Evolutionary conservation across 495 filamentous ascomycete species (phyloP), one percentile per base, ranked within the genome.

Genomic region (Daldinia caldariorum): DNA sequence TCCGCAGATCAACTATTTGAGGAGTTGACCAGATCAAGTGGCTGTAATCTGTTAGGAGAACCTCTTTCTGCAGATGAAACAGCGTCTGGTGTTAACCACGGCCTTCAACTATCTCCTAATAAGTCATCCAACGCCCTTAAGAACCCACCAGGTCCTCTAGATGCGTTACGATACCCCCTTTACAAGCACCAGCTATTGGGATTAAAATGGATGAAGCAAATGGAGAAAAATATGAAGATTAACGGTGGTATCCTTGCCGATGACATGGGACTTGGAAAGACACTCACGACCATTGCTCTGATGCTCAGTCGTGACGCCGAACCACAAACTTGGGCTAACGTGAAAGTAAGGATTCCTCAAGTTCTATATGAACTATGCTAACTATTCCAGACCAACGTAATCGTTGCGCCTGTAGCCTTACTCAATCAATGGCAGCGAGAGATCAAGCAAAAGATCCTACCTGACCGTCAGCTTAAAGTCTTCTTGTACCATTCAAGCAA

Each of bases 351-450:
- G 97, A 93, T 1, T 90, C 97, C 54, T 89, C 32, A 1, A 69
- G 87, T 91, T 34, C 81, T 97, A 18, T 1, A 83, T 96, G 26
- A 90, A 97, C 66, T 84, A 92, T 4, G 84, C 74, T 81, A 69
- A 34, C 35, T 70, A 63, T 61, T 51, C 0, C 58, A 94, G 81
- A 94, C 94, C 0, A 95, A 90, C n/a, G 79, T 98, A 43, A 93
- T 98, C 51, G 84, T 98, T 49, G 91, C 91, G 1, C 94, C 94
- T 0, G 89, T 97, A n/a, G 89, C 93, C 3, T 79, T 98, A 31
- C 86, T 97, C 77, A 89, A 88, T 31, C 95, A 98, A 73, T 98
- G 94, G 94, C 3, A 51, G 12, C 50, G 45, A 1, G 68, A 71
- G 18, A 53, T 71, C 13, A 87, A 92, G 69, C 82, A 87, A 14